Conservation (phyloP, 2,329 filamentous ascomycete genomes). For the Didymella pinodella region DNA sequence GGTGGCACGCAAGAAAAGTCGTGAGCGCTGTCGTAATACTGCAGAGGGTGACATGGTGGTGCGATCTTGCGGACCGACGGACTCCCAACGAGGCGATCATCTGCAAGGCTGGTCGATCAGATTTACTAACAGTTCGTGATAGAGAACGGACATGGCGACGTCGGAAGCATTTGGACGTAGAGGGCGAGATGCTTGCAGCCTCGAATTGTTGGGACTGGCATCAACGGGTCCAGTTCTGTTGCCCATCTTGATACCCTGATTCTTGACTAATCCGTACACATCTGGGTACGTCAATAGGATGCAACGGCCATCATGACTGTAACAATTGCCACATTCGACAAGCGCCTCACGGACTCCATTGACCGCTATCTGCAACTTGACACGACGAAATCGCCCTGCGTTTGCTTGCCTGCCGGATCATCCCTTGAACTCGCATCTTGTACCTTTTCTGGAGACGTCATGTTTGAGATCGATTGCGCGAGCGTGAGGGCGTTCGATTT, state of each 20-base stretch:
- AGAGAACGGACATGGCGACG: not conserved
- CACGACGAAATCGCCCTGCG: constrained; percentile 3
- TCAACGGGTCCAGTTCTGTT: not conserved
- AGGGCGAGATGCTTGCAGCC: not conserved
- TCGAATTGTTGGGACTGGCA: not conserved
- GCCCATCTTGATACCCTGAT: not conserved
- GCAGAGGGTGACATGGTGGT: constrained; percentile 7
- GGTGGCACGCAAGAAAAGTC: not conserved
- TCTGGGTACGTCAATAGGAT: not conserved
- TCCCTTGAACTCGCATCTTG: not conserved
- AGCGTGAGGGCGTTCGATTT: not conserved
- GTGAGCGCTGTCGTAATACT: constrained; percentile 2
- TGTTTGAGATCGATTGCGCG: constrained; percentile 7
- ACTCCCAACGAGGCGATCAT: constrained; percentile 4
- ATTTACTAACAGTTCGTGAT: not conserved
- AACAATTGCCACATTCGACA: constrained; percentile 8
- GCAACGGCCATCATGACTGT: not conserved
- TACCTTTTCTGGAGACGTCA: constrained; percentile 10
- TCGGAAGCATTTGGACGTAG: not conserved
- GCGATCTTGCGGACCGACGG: not conserved
- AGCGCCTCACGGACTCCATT: not conserved
- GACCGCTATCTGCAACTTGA: not conserved
- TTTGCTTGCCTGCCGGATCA: constrained; percentile 5
- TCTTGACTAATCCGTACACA: constrained; percentile 1
- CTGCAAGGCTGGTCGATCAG: not conserved